Evolutionary conservation across 2,329 filamentous ascomycete genomes (phyloP).

Genomic region (Zymoseptoria tritici): DNA sequence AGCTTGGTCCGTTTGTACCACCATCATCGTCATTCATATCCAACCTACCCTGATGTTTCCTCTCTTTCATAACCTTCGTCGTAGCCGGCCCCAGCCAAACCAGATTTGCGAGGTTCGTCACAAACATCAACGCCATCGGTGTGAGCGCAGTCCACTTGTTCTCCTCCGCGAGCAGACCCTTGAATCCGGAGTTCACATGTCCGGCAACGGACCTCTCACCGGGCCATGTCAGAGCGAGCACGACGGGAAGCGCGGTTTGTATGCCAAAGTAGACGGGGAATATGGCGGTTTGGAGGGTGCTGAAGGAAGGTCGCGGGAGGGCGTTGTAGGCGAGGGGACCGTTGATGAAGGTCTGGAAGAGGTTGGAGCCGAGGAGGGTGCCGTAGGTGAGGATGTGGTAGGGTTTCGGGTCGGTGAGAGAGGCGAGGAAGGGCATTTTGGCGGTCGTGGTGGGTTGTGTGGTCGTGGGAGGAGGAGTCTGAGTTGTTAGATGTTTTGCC

Average conservation of each 20-base stretch:
- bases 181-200: slow-evolving; percentile 21
- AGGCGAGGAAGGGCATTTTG: slow-evolving; percentile 40
- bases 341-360: slow-evolving; percentile 77
- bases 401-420: slow-evolving; percentile 58
- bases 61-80: slow-evolving; percentile 62
- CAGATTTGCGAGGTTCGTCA: slow-evolving; percentile 65
- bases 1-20: slow-evolving; percentile 1
- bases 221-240: slow-evolving; percentile 75
- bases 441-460: neutral
- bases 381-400: slow-evolving; percentile 72
- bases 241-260: slow-evolving; percentile 65
- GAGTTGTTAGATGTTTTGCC: neutral
- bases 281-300: slow-evolving; percentile 66
- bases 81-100: slow-evolving; percentile 67
- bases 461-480: neutral
- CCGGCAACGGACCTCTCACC: slow-evolving; percentile 37
- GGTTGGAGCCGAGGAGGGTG: slow-evolving; percentile 73
- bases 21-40: neutral
- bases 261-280: slow-evolving; percentile 87
- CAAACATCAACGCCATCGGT: slow-evolving; percentile 62
- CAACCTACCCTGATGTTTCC: slow-evolving; percentile 67
- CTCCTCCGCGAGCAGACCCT: slow-evolving; percentile 46
- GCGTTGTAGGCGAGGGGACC: slow-evolving; percentile 69
- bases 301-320: slow-evolving; percentile 73
- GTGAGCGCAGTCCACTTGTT: slow-evolving; percentile 59